These are phyloP conservation scores for Mycena epipterygia DNA, from an alignment of 768 basidiomycete genomes.

Conservation along the genomic window DNA sequence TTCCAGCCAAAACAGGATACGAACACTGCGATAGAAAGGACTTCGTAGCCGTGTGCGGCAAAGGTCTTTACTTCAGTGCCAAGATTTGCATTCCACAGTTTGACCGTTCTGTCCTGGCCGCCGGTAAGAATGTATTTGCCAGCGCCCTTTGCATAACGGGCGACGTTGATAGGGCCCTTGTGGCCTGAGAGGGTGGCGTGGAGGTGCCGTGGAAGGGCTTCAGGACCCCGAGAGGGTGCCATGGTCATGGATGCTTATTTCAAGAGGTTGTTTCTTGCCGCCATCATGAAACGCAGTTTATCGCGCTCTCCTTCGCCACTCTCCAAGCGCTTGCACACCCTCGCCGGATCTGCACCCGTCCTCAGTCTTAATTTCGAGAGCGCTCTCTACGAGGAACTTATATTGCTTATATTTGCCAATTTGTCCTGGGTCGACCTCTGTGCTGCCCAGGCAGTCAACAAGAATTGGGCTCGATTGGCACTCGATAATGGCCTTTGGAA, in stretches of 20 bases:
- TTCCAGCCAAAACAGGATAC: constrained; percentile 44
- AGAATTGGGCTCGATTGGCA: constrained; percentile 76
- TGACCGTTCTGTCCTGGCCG: constrained; percentile 90
- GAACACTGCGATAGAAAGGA: constrained; percentile 91
- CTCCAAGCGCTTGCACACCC: constrained; percentile 66
- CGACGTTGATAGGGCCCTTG: constrained; percentile 91
- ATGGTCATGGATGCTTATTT: constrained; percentile 45
- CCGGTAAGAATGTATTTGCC: constrained; percentile 95
- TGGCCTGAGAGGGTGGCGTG: constrained; percentile 76
- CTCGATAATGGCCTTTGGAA: constrained; percentile 84
- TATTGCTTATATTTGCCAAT: constrained; percentile 80
- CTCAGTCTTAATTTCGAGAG: constrained; percentile 60
- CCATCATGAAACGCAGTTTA: constrained; percentile 65
- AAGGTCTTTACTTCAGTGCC: constrained; percentile 95
- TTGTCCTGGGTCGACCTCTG: constrained; percentile 79
- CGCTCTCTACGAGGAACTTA: constrained; percentile 81
- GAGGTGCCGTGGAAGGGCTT: constrained; percentile 68
- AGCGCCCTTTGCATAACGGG: constrained; percentile 89
- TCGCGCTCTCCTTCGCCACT: constrained; percentile 66
- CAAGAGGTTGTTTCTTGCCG: constrained; percentile 5
- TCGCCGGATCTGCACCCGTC: constrained; percentile 25
- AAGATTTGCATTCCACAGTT: constrained; percentile 90
- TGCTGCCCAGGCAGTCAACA: constrained; percentile 69
- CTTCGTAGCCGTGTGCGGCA: constrained; percentile 94
- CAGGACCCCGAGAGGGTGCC: constrained; percentile 67